phyloP scores from a whole-genome alignment of 2,329 filamentous ascomycete genomes.

The Albophoma yamanashiensis region DNA sequence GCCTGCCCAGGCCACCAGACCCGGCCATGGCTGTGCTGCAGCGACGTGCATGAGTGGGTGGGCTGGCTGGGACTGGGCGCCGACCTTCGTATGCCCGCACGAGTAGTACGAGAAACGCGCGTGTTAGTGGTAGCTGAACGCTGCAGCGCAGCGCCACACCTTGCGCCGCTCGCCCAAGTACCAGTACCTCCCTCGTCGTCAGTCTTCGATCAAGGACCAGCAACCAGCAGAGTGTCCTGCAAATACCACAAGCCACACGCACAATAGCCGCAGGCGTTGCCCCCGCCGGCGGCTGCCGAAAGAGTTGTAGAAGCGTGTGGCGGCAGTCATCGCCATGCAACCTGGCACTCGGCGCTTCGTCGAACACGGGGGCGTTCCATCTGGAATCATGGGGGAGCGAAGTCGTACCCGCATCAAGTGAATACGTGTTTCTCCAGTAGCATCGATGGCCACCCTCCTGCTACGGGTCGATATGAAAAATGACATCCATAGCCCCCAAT shows the following conservation, averaged over 20 bases:
- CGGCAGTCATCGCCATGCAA: neutral
- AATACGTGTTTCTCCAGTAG: neutral
- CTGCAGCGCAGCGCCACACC: constrained; percentile 4
- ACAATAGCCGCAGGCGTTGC: neutral
- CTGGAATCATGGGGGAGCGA: neutral
- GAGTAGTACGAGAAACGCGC: neutral
- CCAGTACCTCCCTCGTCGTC: neutral
- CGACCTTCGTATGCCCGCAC: neutral
- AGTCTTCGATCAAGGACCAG: neutral
- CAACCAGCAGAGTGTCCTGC: neutral
- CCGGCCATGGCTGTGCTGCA: constrained; percentile 4
- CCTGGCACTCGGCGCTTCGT: constrained; percentile 3
- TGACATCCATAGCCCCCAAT: neutral
- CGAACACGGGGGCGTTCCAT: constrained; percentile 2
- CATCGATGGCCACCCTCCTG: neutral
- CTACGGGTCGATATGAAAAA: neutral
- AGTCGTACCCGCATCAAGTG: neutral
- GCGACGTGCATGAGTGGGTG: neutral
- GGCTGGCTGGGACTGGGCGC: neutral
- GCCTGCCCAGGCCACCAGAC: neutral
- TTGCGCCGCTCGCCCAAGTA: neutral
- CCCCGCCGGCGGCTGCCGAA: neutral
- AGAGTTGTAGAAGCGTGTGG: neutral
- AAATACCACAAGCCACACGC: neutral
- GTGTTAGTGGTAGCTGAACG: constrained; percentile 4